Evolutionary conservation across 768 basidiomycete genomes (phyloP).

Genomic region (Neoboletus magnificus): DNA sequence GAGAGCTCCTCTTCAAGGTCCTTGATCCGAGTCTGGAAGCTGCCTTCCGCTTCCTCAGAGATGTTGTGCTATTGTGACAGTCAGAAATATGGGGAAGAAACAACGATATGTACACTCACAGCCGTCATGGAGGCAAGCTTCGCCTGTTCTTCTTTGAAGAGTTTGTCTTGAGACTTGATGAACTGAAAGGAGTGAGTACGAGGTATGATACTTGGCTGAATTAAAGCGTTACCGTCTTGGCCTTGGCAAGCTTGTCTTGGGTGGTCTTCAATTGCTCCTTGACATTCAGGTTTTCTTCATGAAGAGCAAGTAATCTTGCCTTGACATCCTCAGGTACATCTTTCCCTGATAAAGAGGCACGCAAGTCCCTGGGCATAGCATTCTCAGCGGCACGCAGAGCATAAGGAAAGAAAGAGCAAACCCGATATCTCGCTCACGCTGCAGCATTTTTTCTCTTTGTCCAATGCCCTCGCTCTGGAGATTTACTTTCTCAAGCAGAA

Average conservation of each 20-base stretch:
- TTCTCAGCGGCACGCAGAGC: neutral
- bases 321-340: slow-evolving; percentile 84
- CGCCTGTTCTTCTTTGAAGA: slow-evolving; percentile 79
- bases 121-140: slow-evolving; percentile 46
- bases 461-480: slow-evolving; percentile 89
- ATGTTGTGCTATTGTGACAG: slow-evolving; percentile 36
- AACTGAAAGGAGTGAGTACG: slow-evolving; percentile 49
- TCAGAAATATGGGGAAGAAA: slow-evolving; percentile 8
- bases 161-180: slow-evolving; percentile 88
- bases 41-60: slow-evolving; percentile 72
- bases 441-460: slow-evolving; percentile 82
- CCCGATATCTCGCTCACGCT: slow-evolving; percentile 85
- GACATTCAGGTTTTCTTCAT: slow-evolving; percentile 71
- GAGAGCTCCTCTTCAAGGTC: slow-evolving; percentile 62
- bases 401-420: slow-evolving; percentile 32
- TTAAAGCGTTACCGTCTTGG: slow-evolving; percentile 53
- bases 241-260: slow-evolving; percentile 77
- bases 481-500: slow-evolving; percentile 90
- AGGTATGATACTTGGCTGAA: neutral
- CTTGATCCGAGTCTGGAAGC: slow-evolving; percentile 61
- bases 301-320: slow-evolving; percentile 64
- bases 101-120: slow-evolving; percentile 34
- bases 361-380: slow-evolving; percentile 58
- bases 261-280: slow-evolving; percentile 69
- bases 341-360: slow-evolving; percentile 71